These are phyloP conservation scores for Penstemon eatonii DNA, from an alignment of 257 asterid species.

Conservation along the genomic window DNA sequence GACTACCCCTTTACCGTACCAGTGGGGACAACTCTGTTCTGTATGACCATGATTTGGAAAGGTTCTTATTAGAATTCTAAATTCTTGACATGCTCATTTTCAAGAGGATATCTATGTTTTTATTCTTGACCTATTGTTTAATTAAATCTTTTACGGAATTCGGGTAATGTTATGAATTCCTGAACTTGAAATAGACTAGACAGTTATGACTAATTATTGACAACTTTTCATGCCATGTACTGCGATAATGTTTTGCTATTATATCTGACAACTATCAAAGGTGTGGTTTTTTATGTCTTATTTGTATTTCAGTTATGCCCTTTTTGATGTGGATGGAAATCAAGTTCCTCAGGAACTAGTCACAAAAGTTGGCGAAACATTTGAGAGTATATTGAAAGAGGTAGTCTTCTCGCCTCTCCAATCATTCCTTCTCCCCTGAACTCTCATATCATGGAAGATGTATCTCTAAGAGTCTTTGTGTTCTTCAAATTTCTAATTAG, in stretches of 20 bases:
- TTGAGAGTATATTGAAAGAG: constrained; percentile 88
- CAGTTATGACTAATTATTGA: background rate
- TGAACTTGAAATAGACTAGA: constrained; percentile 11
- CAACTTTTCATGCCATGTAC: background rate
- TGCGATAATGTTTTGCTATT: background rate
- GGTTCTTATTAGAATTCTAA: constrained; percentile 41
- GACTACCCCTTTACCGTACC: constrained; percentile 93
- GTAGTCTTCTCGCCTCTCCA: constrained; percentile 31
- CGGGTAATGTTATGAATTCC: background rate
- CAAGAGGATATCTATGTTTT: constrained; percentile 8
- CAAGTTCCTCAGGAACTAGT: constrained; percentile 93
- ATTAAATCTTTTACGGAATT: too few species aligned
- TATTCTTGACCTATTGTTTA: too few species aligned
- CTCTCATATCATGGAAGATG: background rate
- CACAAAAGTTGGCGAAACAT: constrained; percentile 75
- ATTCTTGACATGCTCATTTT: constrained; percentile 8
- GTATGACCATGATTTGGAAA: constrained; percentile 96
- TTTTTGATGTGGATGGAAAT: constrained; percentile 84
- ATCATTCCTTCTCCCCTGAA: background rate
- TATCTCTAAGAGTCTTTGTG: background rate
- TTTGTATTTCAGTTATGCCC: constrained; percentile 71
- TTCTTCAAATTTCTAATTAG: constrained; percentile 13
- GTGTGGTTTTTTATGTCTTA: background rate
- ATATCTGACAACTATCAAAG: background rate
- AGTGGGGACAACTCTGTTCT: constrained; percentile 96